These are phyloP conservation scores for Aspergillus mulundensis DNA, from an alignment of 495 filamentous ascomycete genomes.

Conservation along the genomic window DNA sequence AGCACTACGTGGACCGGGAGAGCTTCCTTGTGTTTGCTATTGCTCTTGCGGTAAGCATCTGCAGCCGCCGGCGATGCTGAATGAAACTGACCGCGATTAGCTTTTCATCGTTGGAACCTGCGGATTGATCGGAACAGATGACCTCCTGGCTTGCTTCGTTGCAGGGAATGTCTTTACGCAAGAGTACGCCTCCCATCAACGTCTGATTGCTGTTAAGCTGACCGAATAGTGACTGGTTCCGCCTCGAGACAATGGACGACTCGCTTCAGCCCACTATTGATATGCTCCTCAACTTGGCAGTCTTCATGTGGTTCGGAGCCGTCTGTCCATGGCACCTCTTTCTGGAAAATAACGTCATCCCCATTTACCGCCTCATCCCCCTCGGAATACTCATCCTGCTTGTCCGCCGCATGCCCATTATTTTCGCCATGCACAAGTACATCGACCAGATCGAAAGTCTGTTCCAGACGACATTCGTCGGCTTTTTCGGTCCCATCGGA, in stretches of 20 bases:
- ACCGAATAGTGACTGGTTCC: constrained; percentile 72
- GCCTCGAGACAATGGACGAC: constrained; percentile 81
- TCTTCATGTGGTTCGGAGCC: constrained; percentile 91
- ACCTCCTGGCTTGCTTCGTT: constrained; percentile 89
- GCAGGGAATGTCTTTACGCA: constrained; percentile 89
- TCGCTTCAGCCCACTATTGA: constrained; percentile 89
- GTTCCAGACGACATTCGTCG: constrained; percentile 74
- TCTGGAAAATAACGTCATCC: constrained; percentile 61
- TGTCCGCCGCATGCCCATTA: constrained; percentile 71
- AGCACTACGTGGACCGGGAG: constrained; percentile 80
- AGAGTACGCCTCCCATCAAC: constrained; percentile 49
- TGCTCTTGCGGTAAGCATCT: constrained; percentile 61
- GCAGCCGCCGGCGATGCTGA: neutral
- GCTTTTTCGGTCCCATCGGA: constrained; percentile 95
- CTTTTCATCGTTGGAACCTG: constrained; percentile 84
- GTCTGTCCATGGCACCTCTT: constrained; percentile 81
- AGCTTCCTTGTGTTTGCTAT: constrained; percentile 89
- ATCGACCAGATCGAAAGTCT: constrained; percentile 77
- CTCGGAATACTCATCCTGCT: constrained; percentile 79
- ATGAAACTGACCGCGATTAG: constrained; percentile 18
- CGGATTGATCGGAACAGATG: constrained; percentile 87
- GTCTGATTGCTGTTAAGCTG: neutral
- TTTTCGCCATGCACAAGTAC: constrained; percentile 67
- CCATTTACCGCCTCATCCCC: constrained; percentile 71
- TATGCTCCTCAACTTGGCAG: constrained; percentile 75